phyloP scores from a whole-genome alignment of 2,329 filamentous ascomycete species.

The Pezicula radicicola region DNA sequence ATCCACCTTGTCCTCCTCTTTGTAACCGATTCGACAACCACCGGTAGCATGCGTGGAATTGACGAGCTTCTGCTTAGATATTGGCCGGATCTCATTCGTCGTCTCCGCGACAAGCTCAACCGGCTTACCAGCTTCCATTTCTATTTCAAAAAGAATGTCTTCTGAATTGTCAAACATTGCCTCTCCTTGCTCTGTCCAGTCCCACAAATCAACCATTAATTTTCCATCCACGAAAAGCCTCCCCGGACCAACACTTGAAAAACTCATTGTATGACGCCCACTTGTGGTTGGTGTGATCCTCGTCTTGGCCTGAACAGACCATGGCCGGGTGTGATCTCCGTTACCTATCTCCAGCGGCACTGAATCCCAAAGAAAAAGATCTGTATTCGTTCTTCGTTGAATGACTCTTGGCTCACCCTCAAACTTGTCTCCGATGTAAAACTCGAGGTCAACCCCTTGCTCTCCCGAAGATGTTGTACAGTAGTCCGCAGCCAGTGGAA shows the following conservation, averaged over 20 bases:
- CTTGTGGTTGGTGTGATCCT: slow-evolving; percentile 54
- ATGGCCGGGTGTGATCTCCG: slow-evolving; percentile 40
- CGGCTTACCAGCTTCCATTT: slow-evolving; percentile 55
- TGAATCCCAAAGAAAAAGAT: slow-evolving; percentile 70
- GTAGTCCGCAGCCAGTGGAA: slow-evolving; percentile 58
- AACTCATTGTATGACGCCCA: slow-evolving; percentile 63
- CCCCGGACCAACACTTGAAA: slow-evolving; percentile 65
- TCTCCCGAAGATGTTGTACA: slow-evolving; percentile 55
- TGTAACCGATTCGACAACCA: slow-evolving; percentile 69
- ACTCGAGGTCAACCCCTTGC: slow-evolving; percentile 61
- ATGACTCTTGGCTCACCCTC: slow-evolving; percentile 52
- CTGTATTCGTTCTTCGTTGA: slow-evolving; percentile 60
- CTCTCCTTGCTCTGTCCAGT: slow-evolving; percentile 67
- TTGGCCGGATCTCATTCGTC: slow-evolving; percentile 62
- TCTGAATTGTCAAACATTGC: slow-evolving; percentile 69
- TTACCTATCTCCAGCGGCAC: slow-evolving; percentile 55
- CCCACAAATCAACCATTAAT: slow-evolving; percentile 61
- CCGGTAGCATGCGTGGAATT: slow-evolving; percentile 64
- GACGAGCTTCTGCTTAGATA: slow-evolving; percentile 55
- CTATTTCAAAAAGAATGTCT: slow-evolving; percentile 59
- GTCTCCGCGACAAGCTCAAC: slow-evolving; percentile 62
- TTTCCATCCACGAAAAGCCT: slow-evolving; percentile 57
- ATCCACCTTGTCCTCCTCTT: slow-evolving; percentile 58
- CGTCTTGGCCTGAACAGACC: slow-evolving; percentile 57
- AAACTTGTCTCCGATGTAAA: slow-evolving; percentile 62